These are phyloP conservation scores for Plasmodium blacklocki DNA, from an alignment of 169 alveolate species.

Conservation along the genomic window DNA sequence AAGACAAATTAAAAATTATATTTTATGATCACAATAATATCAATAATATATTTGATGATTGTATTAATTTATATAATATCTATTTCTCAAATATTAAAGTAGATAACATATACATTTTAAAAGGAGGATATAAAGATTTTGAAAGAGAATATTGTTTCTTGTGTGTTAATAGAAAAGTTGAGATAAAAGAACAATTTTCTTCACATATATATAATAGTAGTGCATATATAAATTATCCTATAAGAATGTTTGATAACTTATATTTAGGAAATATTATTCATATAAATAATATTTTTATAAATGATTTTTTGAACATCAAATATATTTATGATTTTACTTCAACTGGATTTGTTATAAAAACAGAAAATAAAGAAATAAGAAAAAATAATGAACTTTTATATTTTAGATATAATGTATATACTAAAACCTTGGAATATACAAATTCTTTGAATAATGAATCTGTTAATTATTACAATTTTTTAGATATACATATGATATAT, in stretches of 20 bases:
- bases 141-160: slow-evolving; percentile 53
- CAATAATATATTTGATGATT: background rate
- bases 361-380: background rate
- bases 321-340: slow-evolving; percentile 67
- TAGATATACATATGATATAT: slow-evolving; percentile 34
- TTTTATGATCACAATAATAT: slow-evolving; percentile 25
- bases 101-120: slow-evolving; percentile 38
- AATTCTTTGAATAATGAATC: slow-evolving; percentile 9
- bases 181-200: background rate
- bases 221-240: slow-evolving; percentile 42
- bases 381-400: slow-evolving; percentile 1
- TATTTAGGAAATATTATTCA: slow-evolving; percentile 50
- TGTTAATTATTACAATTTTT: slow-evolving; percentile 22
- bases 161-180: background rate
- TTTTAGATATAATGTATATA: slow-evolving; percentile 21
- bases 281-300: slow-evolving; percentile 27
- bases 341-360: slow-evolving; percentile 16
- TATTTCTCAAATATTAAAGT: slow-evolving; percentile 45
- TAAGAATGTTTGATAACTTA: slow-evolving; percentile 26
- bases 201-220: background rate
- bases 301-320: slow-evolving; percentile 22
- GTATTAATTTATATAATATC: background rate
- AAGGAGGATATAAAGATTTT: slow-evolving; percentile 55
- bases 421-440: slow-evolving; percentile 23
- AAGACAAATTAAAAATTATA: slow-evolving; percentile 19